Conservation (phyloP, 495 filamentous ascomycete species). For the Parathielavia appendiculata region DNA sequence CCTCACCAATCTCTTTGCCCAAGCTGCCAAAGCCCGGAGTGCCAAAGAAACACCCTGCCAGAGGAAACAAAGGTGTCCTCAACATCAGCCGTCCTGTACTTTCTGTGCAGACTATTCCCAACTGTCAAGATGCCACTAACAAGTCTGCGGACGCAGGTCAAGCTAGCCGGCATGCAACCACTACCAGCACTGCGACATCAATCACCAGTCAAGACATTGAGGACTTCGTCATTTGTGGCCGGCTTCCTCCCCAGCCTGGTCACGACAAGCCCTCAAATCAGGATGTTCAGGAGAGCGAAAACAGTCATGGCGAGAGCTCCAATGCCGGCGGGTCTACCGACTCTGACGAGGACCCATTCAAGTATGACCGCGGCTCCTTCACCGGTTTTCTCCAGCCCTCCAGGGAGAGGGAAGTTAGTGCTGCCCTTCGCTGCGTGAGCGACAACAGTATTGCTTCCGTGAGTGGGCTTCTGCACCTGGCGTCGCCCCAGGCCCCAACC, state of each 20-base stretch:
- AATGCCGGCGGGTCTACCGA: slow-evolving; percentile 18
- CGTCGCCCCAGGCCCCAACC: slow-evolving; percentile 1
- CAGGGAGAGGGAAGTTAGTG: slow-evolving; percentile 30
- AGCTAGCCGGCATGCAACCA: neutral
- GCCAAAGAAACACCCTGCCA: too few species aligned
- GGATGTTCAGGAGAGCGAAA: neutral
- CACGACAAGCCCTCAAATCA: neutral
- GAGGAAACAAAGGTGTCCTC: neutral
- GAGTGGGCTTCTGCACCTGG: slow-evolving; percentile 1
- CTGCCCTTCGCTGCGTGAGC: slow-evolving; percentile 21
- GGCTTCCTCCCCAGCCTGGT: neutral
- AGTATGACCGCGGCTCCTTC: slow-evolving; percentile 28
- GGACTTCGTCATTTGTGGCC: neutral
- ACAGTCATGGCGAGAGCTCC: slow-evolving; percentile 6
- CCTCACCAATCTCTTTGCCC: slow-evolving; percentile 13
- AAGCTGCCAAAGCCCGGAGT: neutral
- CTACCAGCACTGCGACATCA: neutral
- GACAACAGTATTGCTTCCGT: slow-evolving; percentile 12
- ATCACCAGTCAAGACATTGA: neutral
- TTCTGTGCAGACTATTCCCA: neutral
- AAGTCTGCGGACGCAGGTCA: neutral
- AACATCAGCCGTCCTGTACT: neutral
- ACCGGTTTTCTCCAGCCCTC: slow-evolving; percentile 23
- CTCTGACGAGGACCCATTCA: slow-evolving; percentile 34
- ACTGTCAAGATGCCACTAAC: slow-evolving; percentile 2